Base-by-base conservation (phyloP, 2,329 filamentous ascomycete genomes). In the Fusarium torreyae region DNA sequence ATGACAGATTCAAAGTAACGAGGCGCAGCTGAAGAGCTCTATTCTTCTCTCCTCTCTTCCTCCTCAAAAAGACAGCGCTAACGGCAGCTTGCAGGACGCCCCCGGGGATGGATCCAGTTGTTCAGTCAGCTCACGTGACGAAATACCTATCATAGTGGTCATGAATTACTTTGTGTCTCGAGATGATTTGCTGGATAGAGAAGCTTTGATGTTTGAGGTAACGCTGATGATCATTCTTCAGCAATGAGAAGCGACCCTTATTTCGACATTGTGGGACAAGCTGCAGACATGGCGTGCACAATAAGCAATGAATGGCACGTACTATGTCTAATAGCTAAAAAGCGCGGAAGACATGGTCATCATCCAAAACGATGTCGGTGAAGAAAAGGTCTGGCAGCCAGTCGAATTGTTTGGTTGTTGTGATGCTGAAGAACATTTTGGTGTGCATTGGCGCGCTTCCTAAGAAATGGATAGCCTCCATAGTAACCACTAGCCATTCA, bases 1-100 rank as follows among this genome's bases (percentile, higher is more conserved):
- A 68, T 70, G 67, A 70, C 63, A 65, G 67, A 51, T 51, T 26
- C 45, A 70, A 60, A 39, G 43, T 38, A 50, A 42, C 43, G 68
- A 68, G 68, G 68, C 68, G 68, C 64, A 69, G 68, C 68, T 53
- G 39, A 49, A 44, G 61, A 57, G n/a, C 53, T 52, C 45, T 60
- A 24, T 18, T 24, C 34, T 24, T 26, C 55, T n/a, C 18, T 63
- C 26, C 34, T 48, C 40, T 61, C 55, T 38, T 67, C 31, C 40
- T 46, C 59, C 45, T 52, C 51, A 39, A 48, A 53, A 26, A 9
- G 18, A 36, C 49, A 69, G 49, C 68, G 68, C 68, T 71, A 70
- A 70, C 64, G 63, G 59, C 48, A 68, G 49, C 59, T 51, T 69
- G 64, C 68, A 71, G 68, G 45, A 43, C 36, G 20, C 13, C 20